Evolutionary conservation across 805 yeast genomes (phyloP).

Genomic region (Deakozyma indianensis): DNA sequence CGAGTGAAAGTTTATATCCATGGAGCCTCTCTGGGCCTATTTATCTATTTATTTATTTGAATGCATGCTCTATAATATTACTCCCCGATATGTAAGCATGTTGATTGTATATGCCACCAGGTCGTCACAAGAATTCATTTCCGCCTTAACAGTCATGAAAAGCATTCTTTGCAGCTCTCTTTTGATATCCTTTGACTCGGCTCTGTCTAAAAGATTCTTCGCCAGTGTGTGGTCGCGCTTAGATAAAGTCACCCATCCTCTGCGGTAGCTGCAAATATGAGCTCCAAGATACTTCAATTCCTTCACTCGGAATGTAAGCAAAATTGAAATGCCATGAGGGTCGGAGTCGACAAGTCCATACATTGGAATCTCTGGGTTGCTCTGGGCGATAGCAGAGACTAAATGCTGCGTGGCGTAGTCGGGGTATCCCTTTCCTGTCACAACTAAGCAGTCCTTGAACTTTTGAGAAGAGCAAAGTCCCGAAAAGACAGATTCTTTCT

Average conservation of each 20-base stretch:
- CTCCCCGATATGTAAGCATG: too few species aligned
- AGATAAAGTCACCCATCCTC: constrained; percentile 19
- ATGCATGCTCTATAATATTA: background rate
- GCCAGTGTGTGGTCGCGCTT: constrained; percentile 21
- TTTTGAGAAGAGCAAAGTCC: constrained; percentile 13
- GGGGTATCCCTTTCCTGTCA: constrained; percentile 59
- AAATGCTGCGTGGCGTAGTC: constrained; percentile 38
- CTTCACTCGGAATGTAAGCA: constrained; percentile 19
- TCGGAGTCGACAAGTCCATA: constrained; percentile 47
- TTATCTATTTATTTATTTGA: background rate
- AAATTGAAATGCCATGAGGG: constrained; percentile 45
- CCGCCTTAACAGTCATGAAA: constrained; percentile 37
- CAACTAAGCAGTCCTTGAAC: constrained; percentile 18
- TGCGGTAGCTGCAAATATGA: constrained; percentile 24
- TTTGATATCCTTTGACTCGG: constrained; percentile 14
- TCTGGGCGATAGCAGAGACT: constrained; percentile 17
- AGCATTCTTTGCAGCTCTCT: constrained; percentile 42
- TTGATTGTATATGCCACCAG: background rate
- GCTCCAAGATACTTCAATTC: constrained; percentile 27
- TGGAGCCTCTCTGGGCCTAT: background rate
- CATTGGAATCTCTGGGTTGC: constrained; percentile 25
- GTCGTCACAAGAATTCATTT: constrained; percentile 30
- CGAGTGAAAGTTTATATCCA: background rate
- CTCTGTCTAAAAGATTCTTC: constrained; percentile 17
- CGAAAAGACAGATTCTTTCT: constrained; percentile 35